Base-by-base conservation (phyloP, 2,329 filamentous ascomycete genomes). In the Ramularia endophylla region DNA sequence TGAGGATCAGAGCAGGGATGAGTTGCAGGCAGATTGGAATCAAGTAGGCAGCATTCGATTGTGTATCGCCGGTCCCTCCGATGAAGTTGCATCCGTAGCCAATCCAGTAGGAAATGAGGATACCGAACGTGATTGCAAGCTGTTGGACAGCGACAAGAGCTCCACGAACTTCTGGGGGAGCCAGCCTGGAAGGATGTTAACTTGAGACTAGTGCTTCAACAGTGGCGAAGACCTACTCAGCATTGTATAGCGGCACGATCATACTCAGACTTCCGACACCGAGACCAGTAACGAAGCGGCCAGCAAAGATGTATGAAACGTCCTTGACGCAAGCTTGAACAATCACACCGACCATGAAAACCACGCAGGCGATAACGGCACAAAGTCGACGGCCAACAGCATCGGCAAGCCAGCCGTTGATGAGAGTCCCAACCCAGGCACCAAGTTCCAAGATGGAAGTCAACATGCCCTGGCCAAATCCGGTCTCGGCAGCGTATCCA, bases 1-100 rank as follows among this genome's bases (percentile, higher is more conserved):
- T 85, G 18, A 83, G 83, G 0, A 80, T 85, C 36, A 87, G n/a
- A n/a, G n/a, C n/a, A n/a, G n/a, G n/a, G 63, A 59, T 87, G 82
- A n/a, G n/a, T n/a, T n/a, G n/a, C n/a, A n/a, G n/a, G n/a, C n/a
- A n/a, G n/a, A n/a, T n/a, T n/a, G n/a, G n/a, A n/a, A n/a, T n/a
- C n/a, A n/a, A n/a, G n/a, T n/a, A n/a, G n/a, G n/a, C n/a, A n/a
- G n/a, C n/a, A n/a, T n/a, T n/a, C n/a, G n/a, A n/a, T n/a, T n/a
- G n/a, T n/a, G n/a, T n/a, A n/a, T n/a, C n/a, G n/a, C n/a, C n/a
- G 11, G 47, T 59, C 9, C 75, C 73, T 1, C 68, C 57, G 43
- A 85, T 74, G 54, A 72, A 78, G 38, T 74, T 77, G 56, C 74
- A 75, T n/a, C 79, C 82, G 53, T 80, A 75, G 15, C 77, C 74